phyloP scores from a whole-genome alignment of 2,329 filamentous ascomycete genomes.

The Boeremia exigua region DNA sequence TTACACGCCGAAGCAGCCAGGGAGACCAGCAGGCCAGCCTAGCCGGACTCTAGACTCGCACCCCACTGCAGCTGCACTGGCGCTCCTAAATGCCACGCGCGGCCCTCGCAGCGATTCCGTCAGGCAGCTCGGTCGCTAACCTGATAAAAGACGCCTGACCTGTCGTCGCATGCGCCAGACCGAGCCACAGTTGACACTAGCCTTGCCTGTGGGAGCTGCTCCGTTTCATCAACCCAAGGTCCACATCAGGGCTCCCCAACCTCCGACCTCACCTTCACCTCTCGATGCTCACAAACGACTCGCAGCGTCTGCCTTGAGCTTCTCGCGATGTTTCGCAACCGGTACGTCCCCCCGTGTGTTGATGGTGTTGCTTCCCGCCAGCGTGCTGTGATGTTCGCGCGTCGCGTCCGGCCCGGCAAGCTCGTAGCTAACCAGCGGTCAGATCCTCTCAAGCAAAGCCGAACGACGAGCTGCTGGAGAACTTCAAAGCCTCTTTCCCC shows the following conservation, averaged over 20 bases:
- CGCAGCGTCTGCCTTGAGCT: constrained; percentile 36
- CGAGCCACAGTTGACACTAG: constrained; percentile 20
- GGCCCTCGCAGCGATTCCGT: constrained; percentile 29
- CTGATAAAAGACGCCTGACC: constrained; percentile 47
- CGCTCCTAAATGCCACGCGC: constrained; percentile 34
- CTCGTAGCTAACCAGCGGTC: constrained; percentile 29
- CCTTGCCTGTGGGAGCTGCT: constrained; percentile 38
- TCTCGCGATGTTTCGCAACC: constrained; percentile 56
- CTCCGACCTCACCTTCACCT: constrained; percentile 30
- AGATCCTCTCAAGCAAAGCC: constrained; percentile 86
- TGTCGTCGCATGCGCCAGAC: constrained; percentile 23
- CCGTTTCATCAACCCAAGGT: constrained; percentile 42
- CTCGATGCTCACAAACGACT: constrained; percentile 41
- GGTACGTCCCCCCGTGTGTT: constrained; percentile 43
- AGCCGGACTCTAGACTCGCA: constrained; percentile 25
- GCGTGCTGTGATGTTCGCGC: constrained; percentile 35
- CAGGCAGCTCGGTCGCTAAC: constrained; percentile 38
- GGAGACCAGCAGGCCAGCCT: constrained; percentile 27
- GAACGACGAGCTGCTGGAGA: constrained; percentile 80
- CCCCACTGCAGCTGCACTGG: constrained; percentile 26
- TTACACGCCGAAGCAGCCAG: constrained; percentile 28
- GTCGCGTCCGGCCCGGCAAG: constrained; percentile 27
- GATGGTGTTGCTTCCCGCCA: constrained; percentile 1
- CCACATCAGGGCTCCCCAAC: constrained; percentile 32
- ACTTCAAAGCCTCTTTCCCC: constrained; percentile 84